Percentiles rank a stretch among this genome's conserved stretches.
Evolutionary conservation across 352 stramenopile genomes (phyloP).

Genomic region (Phytopythium boreale): DNA sequence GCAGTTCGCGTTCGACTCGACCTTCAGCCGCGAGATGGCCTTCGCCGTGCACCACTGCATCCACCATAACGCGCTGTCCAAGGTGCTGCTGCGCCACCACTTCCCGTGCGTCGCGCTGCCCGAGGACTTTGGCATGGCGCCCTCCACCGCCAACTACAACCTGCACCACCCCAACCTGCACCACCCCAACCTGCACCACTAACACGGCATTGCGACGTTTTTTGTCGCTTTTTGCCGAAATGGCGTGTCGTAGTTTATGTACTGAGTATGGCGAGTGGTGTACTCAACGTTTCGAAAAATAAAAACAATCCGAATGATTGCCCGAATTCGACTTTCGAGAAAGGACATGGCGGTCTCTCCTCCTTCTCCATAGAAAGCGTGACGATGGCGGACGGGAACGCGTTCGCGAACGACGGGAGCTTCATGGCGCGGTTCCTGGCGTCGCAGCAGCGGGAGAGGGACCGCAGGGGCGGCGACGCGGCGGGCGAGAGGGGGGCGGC

Average conservation of each 20-base stretch:
- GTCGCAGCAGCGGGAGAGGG: neutral
- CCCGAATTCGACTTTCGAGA: neutral
- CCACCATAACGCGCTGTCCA: slow-evolving; percentile 83
- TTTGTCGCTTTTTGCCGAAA: neutral
- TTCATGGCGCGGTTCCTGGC: slow-evolving; percentile 25
- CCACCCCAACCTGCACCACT: neutral
- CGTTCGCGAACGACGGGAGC: slow-evolving; percentile 21
- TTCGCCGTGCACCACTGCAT: slow-evolving; percentile 87
- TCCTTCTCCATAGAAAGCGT: no score
- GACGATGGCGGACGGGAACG: slow-evolving; percentile 5
- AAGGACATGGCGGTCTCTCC: neutral
- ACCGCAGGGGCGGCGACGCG: no score
- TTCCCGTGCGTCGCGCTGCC: slow-evolving; percentile 52
- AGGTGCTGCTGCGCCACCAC: slow-evolving; percentile 65
- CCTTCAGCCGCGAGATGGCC: slow-evolving; percentile 69
- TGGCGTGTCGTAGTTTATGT: no score
- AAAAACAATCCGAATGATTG: neutral
- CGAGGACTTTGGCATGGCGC: slow-evolving; percentile 63
- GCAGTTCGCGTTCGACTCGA: slow-evolving; percentile 71
- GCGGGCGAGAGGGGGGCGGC: no score
- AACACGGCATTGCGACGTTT: neutral
- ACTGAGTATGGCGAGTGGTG: no score
- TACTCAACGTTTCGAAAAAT: no score
- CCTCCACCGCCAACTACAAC: slow-evolving; percentile 67
- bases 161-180: slow-evolving; percentile 8